phyloP scores from a whole-genome alignment of 2,329 filamentous ascomycete genomes.

The Colletotrichum chrysophilum region DNA sequence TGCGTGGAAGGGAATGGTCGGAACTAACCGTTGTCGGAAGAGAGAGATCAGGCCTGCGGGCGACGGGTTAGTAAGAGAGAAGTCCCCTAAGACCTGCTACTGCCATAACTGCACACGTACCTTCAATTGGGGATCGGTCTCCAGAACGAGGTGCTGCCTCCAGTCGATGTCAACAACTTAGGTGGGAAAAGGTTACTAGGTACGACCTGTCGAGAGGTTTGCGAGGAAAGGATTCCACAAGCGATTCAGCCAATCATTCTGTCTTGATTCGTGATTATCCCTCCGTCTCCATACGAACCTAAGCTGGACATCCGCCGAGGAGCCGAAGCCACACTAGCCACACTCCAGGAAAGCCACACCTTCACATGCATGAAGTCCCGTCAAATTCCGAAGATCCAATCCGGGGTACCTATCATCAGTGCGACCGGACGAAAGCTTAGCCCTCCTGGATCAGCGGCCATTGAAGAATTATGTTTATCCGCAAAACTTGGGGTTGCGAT shows the following conservation, averaged over 20 bases:
- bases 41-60: neutral
- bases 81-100: neutral
- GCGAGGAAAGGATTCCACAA: neutral
- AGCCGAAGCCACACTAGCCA: neutral
- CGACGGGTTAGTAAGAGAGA: neutral
- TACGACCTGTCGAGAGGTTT: neutral
- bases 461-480: neutral
- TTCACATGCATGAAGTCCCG: slow-evolving; percentile 4
- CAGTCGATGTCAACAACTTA: slow-evolving; percentile 8
- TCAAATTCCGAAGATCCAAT: slow-evolving; percentile 15
- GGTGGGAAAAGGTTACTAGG: slow-evolving; percentile 3
- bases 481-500: neutral
- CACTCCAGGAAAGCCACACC: neutral
- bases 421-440: slow-evolving; percentile 15
- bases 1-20: neutral
- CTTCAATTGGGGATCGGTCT: slow-evolving; percentile 8
- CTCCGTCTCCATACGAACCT: neutral
- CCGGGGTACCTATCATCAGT: slow-evolving; percentile 8
- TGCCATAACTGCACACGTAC: neutral
- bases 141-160: slow-evolving; percentile 17
- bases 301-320: neutral
- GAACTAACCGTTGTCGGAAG: slow-evolving; percentile 11
- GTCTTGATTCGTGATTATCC: neutral
- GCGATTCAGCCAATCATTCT: neutral
- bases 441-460: neutral